Percentiles rank a stretch among this genome's conserved stretches.
These are phyloP conservation scores for Lachnellula cervina DNA, from an alignment of 2,329 filamentous ascomycete species.

Conservation along the genomic window DNA sequence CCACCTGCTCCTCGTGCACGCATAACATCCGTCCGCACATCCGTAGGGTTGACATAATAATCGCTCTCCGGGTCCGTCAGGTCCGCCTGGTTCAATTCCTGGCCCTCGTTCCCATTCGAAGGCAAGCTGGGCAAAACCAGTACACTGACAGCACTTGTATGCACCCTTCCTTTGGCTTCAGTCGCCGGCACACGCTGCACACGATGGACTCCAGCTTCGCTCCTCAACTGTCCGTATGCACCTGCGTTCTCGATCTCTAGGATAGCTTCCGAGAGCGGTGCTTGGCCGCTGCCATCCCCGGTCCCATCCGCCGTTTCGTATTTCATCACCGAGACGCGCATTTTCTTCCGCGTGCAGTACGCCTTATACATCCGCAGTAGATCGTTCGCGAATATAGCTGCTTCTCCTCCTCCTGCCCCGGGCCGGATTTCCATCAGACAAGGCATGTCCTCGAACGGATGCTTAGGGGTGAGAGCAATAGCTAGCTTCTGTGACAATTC, in stretches of 20 bases:
- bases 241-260: conserved; percentile 74
- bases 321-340: conserved; percentile 67
- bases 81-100: conserved; percentile 50
- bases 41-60: conserved; percentile 81
- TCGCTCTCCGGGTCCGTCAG: conserved; percentile 83
- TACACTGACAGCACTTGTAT: conserved; percentile 88
- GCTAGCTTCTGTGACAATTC: conserved; percentile 64
- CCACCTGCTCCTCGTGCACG: conserved; percentile 86
- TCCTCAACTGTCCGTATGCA: conserved; percentile 75
- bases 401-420: conserved; percentile 87
- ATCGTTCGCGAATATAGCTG: conserved; percentile 82
- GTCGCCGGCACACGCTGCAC: conserved; percentile 92
- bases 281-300: conserved; percentile 52
- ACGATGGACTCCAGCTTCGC: conserved; percentile 89
- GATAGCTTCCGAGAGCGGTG: conserved; percentile 78
- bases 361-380: conserved; percentile 84
- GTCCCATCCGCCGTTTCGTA: conserved; percentile 70
- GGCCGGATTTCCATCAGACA: conserved; percentile 90
- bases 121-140: conserved; percentile 87
- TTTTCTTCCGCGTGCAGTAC: conserved; percentile 66
- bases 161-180: conserved; percentile 83
- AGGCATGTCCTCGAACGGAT: conserved; percentile 84
- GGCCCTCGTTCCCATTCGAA: conserved; percentile 43
- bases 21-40: conserved; percentile 86
- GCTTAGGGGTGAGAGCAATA: conserved; percentile 73